Conservation (phyloP, 2,329 filamentous ascomycete species). For the Chrysoporthe cubensis region DNA sequence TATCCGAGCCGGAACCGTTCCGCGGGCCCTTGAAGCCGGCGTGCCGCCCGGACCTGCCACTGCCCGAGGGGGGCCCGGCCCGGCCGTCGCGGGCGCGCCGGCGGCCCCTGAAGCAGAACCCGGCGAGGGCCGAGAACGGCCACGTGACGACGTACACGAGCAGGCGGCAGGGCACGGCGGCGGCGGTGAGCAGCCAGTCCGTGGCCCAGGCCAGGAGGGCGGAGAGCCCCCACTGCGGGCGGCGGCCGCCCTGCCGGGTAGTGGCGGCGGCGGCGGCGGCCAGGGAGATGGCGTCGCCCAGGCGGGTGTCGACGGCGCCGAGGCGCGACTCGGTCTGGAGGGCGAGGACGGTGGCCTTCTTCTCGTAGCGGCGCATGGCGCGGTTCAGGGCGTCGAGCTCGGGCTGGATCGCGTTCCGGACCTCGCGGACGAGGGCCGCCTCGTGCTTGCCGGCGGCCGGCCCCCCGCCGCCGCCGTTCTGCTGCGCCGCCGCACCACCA, state of each 20-base stretch:
- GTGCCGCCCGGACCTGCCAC: conserved; percentile 30
- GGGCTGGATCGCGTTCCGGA: conserved; percentile 70
- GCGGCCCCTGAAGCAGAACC: conserved; percentile 38
- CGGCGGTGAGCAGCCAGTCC: conserved; percentile 40
- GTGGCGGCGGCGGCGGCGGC: conserved; percentile 70
- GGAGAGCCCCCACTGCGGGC: conserved; percentile 37
- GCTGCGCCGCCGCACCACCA: conserved; percentile 30
- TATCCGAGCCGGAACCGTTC: conserved; percentile 40
- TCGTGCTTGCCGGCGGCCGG: conserved; percentile 44
- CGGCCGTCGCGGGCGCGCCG: conserved; percentile 34
- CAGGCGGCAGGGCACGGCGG: conserved; percentile 49
- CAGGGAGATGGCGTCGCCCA: conserved; percentile 80
- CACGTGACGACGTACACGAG: conserved; percentile 46
- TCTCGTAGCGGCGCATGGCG: conserved; percentile 89
- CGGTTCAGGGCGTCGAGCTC: conserved; percentile 88
- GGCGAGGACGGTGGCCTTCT: conserved; percentile 76
- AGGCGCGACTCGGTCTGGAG: conserved; percentile 78
- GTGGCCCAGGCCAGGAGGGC: conserved; percentile 42
- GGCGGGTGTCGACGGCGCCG: conserved; percentile 68
- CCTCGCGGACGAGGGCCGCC: conserved; percentile 55
- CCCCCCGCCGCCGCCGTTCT: conserved; percentile 32
- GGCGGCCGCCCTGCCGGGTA: conserved; percentile 41
- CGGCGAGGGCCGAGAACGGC: conserved; percentile 46
- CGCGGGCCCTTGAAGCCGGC: conserved; percentile 33
- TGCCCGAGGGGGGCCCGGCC: not conserved